Evolutionary conservation across 2,329 filamentous ascomycete genomes (phyloP), one percentile per base, ranked within the genome.

Genomic region (Plenodomus biglobosus): DNA sequence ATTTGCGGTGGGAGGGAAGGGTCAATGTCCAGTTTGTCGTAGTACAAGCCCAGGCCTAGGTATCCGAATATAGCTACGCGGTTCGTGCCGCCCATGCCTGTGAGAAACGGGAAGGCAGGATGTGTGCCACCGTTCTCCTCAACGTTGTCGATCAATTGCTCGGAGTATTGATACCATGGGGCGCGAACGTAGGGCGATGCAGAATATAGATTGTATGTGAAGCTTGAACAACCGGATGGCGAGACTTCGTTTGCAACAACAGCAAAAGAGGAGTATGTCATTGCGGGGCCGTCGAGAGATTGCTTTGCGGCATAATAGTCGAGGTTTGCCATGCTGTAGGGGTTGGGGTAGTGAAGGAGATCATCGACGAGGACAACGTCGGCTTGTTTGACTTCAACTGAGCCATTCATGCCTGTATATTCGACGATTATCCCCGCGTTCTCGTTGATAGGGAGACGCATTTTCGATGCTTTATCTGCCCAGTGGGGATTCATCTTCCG

Each of bases 301-400:
- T 88, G 85, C 45, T 84, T 85, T 38, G 81, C 81, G 3, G 86
- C 85, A 59, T 88, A 88, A 61, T 87, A 88, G 57, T 87, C 83
- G 17, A 88, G 69, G 55, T 88, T 82, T 22, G 73, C 76, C 39
- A 81, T 66, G 13, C 78, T 78, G 56, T 80, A 76, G 37, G 82
- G 80, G 40, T 81, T 75, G 3, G 78, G 77, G 54, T 82, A 87
- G 46, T 81, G 79, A 1, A 88, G 66, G 2, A 86, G 81, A 60
- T 84, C 87, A 5, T 84, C 85, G 38, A 85, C 77, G 27, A 89
- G 71, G 20, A 88, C 82, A 13, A 88, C 80, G 67, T 88, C 85
- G 1, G 85, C 86, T 65, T 89, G 86, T 64, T 89, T 89, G 40
- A 88, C 84, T 0, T 74, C 74, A 10, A 85, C 80, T 16, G 78